phyloP scores from a whole-genome alignment of 2,329 filamentous ascomycete genomes.

The Dactylellina haptotyla region DNA sequence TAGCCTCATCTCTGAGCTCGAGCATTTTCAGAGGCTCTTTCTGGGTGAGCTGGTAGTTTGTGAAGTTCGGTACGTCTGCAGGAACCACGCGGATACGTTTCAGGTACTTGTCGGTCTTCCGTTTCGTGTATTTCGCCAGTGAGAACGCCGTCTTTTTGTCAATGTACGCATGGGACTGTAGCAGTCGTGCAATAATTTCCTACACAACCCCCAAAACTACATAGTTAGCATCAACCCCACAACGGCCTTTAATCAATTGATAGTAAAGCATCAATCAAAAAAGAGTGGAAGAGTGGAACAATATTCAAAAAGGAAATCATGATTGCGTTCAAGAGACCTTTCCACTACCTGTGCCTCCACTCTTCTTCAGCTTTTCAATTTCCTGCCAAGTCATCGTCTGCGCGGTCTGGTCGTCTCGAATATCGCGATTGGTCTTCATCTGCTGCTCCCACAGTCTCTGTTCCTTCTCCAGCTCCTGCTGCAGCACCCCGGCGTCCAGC shows the following conservation, averaged over 20 bases:
- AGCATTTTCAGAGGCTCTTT: conserved; percentile 82
- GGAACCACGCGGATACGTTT: conserved; percentile 86
- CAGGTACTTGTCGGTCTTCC: conserved; percentile 94
- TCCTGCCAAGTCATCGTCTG: conserved; percentile 80
- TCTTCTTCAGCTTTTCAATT: conserved; percentile 76
- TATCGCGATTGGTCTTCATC: conserved; percentile 72
- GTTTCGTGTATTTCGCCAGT: conserved; percentile 91
- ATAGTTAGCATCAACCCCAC: conserved; percentile 12
- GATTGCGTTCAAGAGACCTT: conserved; percentile 54
- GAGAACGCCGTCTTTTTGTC: conserved; percentile 96
- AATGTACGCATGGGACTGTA: conserved; percentile 86
- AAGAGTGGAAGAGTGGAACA: neutral
- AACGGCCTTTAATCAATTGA: neutral
- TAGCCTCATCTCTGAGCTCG: conserved; percentile 84
- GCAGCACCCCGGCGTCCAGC: conserved; percentile 62
- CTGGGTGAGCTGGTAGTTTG: conserved; percentile 80
- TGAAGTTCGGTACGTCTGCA: conserved; percentile 79
- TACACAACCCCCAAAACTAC: conserved; percentile 65
- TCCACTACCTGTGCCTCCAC: conserved; percentile 75
- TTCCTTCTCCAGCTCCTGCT: conserved; percentile 35
- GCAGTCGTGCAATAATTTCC: conserved; percentile 90
- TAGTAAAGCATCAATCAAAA: conserved; percentile 4
- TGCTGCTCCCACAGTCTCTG: conserved; percentile 65
- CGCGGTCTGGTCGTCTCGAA: conserved; percentile 71
- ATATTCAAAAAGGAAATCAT: neutral